These are phyloP conservation scores for Xylariaceae sp. DNA, from an alignment of 2,329 filamentous ascomycete species.

Conservation along the genomic window DNA sequence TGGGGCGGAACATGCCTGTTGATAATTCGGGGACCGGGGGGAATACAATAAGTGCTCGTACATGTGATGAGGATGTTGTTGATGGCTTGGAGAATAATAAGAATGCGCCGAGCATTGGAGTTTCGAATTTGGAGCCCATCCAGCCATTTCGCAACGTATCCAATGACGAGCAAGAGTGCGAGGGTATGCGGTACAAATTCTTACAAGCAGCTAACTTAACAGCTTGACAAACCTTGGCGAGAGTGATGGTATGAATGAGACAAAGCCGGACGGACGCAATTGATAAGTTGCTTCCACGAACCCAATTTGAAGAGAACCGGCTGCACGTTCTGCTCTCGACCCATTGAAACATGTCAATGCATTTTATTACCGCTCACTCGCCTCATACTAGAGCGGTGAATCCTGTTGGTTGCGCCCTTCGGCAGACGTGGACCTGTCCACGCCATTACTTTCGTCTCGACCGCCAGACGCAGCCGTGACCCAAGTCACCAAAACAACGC, in stretches of 20 bases:
- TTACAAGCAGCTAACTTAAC: not conserved
- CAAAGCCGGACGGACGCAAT: not conserved
- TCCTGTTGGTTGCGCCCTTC: conserved; percentile 14
- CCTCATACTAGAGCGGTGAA: conserved; percentile 7
- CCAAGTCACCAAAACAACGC: conserved; percentile 14
- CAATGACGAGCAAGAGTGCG: not conserved
- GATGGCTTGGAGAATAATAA: conserved; percentile 6
- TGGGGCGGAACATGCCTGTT: conserved; percentile 7
- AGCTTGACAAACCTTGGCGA: not conserved
- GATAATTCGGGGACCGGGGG: conserved; percentile 7
- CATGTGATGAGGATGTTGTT: conserved; percentile 11
- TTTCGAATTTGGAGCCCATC: conserved; percentile 3
- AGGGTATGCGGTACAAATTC: not conserved
- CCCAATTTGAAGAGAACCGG: not conserved
- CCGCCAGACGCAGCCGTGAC: conserved; percentile 12
- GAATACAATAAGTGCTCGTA: conserved; percentile 4
- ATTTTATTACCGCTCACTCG: not conserved
- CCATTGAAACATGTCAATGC: not conserved
- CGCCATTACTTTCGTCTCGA: conserved; percentile 11
- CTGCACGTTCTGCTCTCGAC: not conserved
- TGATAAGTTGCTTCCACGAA: not conserved
- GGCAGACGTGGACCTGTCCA: conserved; percentile 16
- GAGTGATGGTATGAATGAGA: not conserved
- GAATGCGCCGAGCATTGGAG: conserved; percentile 9
- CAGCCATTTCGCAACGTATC: conserved; percentile 9